phyloP scores from a whole-genome alignment of 2,329 filamentous ascomycete genomes.

The Claviceps maximensis region DNA sequence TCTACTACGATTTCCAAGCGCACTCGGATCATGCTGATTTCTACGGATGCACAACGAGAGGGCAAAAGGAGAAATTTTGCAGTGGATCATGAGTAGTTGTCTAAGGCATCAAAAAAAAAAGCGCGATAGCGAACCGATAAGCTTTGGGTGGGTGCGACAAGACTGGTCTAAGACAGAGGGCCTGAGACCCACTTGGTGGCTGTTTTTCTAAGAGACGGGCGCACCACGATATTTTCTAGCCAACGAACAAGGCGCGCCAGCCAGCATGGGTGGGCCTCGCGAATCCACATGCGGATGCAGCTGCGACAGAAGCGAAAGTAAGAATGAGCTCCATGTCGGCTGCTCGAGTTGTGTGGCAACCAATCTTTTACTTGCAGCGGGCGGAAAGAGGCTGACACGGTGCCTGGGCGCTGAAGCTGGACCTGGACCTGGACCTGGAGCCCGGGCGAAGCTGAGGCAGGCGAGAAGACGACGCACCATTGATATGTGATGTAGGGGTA shows the following conservation, averaged over 20 bases:
- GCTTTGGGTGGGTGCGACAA: constrained; percentile 8
- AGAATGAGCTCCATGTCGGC: too few relatives aligned
- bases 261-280: not conserved
- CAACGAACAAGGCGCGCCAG: not conserved
- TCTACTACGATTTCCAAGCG: not conserved
- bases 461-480: not conserved
- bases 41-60: not conserved
- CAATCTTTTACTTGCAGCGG: too few relatives aligned
- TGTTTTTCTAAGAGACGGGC: constrained; percentile 4
- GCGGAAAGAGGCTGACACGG: not conserved
- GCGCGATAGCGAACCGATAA: constrained; percentile 7
- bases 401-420: not conserved
- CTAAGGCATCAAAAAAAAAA: constrained; percentile 10
- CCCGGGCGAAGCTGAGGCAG: not conserved
- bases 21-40: not conserved
- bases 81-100: constrained; percentile 8
- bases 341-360: not conserved
- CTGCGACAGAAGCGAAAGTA: not conserved
- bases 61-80: constrained; percentile 3
- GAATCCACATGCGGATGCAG: not conserved
- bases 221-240: not conserved
- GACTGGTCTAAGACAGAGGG: constrained; percentile 2
- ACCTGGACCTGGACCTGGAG: too few relatives aligned
- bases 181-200: constrained; percentile 7
- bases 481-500: too few relatives aligned